A percentile compares a stretch with the other conserved stretches of the same genome.
Evolutionary conservation across 371 early-diverging fungal species (phyloP).

Genomic region (Syncephalastrum racemosum): DNA sequence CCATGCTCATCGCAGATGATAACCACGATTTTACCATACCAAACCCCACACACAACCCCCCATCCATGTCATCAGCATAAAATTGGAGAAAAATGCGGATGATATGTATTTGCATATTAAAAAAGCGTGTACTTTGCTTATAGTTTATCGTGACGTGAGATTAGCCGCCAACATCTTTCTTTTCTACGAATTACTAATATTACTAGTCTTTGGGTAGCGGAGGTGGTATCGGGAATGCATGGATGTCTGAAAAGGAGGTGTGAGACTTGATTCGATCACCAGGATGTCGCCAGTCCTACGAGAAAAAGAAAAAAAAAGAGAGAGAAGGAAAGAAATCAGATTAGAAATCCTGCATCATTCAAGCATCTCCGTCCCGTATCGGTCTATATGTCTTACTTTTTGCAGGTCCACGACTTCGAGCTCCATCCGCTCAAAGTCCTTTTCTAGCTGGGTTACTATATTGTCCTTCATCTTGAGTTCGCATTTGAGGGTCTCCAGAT

Average conservation of each 20-base stretch:
- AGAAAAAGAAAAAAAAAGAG: neutral
- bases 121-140: no score
- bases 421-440: slow-evolving; percentile 47
- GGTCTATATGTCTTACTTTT: slow-evolving; percentile 29
- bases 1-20: no score
- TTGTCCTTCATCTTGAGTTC: slow-evolving; percentile 46
- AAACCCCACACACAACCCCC: no score
- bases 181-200: neutral
- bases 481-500: slow-evolving; percentile 34
- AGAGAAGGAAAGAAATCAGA: neutral
- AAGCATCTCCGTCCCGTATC: no score
- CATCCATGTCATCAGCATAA: no score
- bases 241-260: slow-evolving; percentile 30
- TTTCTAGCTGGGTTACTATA: slow-evolving; percentile 45
- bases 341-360: neutral
- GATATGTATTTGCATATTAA: no score
- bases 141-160: no score
- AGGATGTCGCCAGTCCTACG: slow-evolving; percentile 22
- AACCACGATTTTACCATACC: no score
- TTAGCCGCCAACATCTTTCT: no score
- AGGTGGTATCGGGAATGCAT: slow-evolving; percentile 35
- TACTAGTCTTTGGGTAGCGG: slow-evolving; percentile 15
- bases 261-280: slow-evolving; percentile 22
- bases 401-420: slow-evolving; percentile 40
- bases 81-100: no score